Conservation (phyloP, 768 basidiomycete genomes). For the Termitomyces sp. region DNA sequence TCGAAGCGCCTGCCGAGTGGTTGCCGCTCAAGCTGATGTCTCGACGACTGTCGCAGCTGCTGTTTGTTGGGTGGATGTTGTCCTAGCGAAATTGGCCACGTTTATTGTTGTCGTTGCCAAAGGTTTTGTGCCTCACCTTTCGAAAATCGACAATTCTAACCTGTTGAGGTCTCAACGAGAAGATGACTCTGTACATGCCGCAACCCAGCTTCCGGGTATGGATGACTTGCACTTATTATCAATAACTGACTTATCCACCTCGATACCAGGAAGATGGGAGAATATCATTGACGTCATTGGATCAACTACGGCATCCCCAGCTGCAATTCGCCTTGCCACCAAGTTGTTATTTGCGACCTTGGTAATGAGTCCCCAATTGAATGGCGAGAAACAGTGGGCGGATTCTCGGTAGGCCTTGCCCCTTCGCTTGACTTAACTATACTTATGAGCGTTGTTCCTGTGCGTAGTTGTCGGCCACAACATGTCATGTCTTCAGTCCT, state of each 20-base stretch:
- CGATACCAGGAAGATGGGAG: constrained; percentile 46
- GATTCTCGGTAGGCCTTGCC: constrained; percentile 7
- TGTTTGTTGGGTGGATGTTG: constrained; percentile 63
- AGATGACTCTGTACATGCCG: constrained; percentile 49
- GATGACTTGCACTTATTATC: background rate
- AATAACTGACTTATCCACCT: background rate
- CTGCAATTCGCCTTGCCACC: constrained; percentile 53
- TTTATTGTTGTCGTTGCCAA: constrained; percentile 16
- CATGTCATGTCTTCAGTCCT: constrained; percentile 18
- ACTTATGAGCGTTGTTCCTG: background rate
- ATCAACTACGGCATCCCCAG: constrained; percentile 49
- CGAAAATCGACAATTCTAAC: constrained; percentile 13
- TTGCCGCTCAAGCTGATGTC: constrained; percentile 29
- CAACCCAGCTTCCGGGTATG: constrained; percentile 64
- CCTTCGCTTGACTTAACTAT: background rate
- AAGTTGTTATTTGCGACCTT: constrained; percentile 49
- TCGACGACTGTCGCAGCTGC: constrained; percentile 21
- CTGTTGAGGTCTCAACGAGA: constrained; percentile 35
- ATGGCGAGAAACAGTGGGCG: constrained; percentile 17
- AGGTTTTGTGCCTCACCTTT: constrained; percentile 21
- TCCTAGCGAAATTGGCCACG: constrained; percentile 51
- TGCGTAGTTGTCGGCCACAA: constrained; percentile 8
- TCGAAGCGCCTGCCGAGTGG: constrained; percentile 40
- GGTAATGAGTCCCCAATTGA: constrained; percentile 43
- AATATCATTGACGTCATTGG: constrained; percentile 36